These are phyloP conservation scores for Orbilia blumenaviensis DNA, from an alignment of 2,329 filamentous ascomycete species.

Conservation along the genomic window DNA sequence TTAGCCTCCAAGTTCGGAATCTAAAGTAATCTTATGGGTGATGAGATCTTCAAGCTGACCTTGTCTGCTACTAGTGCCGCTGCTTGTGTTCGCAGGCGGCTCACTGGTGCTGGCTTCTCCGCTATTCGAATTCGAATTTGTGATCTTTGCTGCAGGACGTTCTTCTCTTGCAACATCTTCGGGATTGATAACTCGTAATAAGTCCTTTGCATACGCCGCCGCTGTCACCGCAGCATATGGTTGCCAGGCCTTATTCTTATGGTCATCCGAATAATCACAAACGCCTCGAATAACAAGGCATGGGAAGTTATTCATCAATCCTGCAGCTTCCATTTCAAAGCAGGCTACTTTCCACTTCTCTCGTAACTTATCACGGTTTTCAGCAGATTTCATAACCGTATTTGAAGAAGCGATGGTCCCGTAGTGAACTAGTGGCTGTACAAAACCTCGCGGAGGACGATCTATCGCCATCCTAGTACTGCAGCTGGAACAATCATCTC, in stretches of 20 bases:
- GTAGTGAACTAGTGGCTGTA: conserved; percentile 15
- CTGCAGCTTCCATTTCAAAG: conserved; percentile 31
- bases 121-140: too few relatives aligned
- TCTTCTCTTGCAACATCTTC: conserved; percentile 6
- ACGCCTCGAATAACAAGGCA: conserved; percentile 23
- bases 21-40: too few relatives aligned
- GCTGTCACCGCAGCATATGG: conserved; percentile 10
- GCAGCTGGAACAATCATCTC: neutral
- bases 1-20: too few relatives aligned
- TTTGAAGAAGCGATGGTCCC: conserved; percentile 25
- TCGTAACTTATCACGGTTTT: neutral
- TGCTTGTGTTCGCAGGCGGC: too few relatives aligned
- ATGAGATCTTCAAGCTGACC: too few relatives aligned
- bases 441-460: neutral
- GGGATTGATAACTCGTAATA: conserved; percentile 11
- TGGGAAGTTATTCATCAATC: conserved; percentile 21
- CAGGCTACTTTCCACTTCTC: neutral
- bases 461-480: neutral
- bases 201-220: conserved; percentile 22
- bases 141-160: too few relatives aligned
- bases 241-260: conserved; percentile 25
- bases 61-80: too few relatives aligned
- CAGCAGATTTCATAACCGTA: neutral
- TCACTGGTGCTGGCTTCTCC: too few relatives aligned
- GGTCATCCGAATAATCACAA: conserved; percentile 23